A percentile compares a stretch with the other conserved stretches of the same genome.
Evolutionary conservation across 108 stramenopile genomes (phyloP).

Genomic region (Stephanodiscus minutulus): DNA sequence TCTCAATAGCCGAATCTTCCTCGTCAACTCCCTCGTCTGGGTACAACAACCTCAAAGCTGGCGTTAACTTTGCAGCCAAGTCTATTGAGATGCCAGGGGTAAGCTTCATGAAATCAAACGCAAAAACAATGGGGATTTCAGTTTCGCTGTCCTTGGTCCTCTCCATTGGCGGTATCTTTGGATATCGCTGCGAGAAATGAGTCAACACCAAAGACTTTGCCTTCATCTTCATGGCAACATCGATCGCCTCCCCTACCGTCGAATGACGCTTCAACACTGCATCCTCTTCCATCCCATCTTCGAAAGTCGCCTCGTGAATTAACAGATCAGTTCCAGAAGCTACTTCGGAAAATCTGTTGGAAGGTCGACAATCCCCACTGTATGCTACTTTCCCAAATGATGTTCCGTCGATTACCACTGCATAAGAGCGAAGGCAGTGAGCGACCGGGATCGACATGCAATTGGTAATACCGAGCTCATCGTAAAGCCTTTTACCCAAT

Average conservation of each 20-base stretch:
- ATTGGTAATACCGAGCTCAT: constrained; percentile 58
- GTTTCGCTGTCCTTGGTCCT: constrained; percentile 1
- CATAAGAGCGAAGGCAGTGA: constrained; percentile 90
- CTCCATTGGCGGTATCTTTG: constrained; percentile 77
- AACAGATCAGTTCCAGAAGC: constrained; percentile 81
- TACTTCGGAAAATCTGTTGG: constrained; percentile 61
- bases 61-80: constrained; percentile 62
- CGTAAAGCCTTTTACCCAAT: constrained; percentile 45
- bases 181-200: constrained; percentile 98
- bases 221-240: constrained; percentile 76
- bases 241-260: constrained; percentile 91
- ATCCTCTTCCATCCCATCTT: constrained; percentile 90
- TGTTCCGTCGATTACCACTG: constrained; percentile 74
- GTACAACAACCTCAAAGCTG: constrained; percentile 73
- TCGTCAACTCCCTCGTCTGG: constrained; percentile 48
- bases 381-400: constrained; percentile 87
- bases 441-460: constrained; percentile 78
- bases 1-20: background rate
- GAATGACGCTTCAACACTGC: constrained; percentile 89
- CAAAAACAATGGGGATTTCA: constrained; percentile 57
- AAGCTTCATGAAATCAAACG: constrained; percentile 83
- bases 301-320: constrained; percentile 98
- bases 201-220: constrained; percentile 84
- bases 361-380: constrained; percentile 96
- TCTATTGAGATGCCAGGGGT: constrained; percentile 40